Evolutionary conservation across 352 stramenopile species (phyloP).

Genomic region (Phytophthora pseudosyringae): DNA sequence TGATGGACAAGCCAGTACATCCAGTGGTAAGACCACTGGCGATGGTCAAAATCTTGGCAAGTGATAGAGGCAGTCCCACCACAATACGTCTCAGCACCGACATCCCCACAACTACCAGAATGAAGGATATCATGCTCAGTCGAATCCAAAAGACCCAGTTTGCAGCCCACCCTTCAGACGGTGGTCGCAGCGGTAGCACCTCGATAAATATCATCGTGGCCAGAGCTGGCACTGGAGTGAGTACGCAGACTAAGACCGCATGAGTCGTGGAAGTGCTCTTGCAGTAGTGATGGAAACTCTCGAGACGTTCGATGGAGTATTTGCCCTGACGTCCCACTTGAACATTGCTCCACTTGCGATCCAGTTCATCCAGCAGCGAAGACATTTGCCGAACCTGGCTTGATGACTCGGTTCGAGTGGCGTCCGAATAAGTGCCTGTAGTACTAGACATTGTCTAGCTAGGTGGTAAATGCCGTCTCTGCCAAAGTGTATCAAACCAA

Average conservation of each 20-base stretch:
- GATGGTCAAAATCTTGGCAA: neutral
- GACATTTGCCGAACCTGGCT: neutral
- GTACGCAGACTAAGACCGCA: neutral
- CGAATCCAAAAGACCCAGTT: conserved; percentile 22
- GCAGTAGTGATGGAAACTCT: conserved; percentile 19
- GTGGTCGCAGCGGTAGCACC: neutral
- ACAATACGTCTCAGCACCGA: neutral
- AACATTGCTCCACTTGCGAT: conserved; percentile 8
- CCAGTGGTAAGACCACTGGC: neutral
- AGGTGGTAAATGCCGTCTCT: too few species aligned
- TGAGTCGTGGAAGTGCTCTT: conserved; percentile 7
- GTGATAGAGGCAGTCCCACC: neutral
- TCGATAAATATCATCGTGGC: neutral
- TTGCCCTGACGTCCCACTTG: conserved; percentile 14
- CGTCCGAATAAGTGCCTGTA: too few species aligned
- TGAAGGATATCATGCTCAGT: neutral
- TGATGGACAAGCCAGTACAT: neutral
- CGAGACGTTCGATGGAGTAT: conserved; percentile 11
- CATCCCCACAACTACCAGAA: neutral
- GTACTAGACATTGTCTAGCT: too few species aligned
- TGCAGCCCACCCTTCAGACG: conserved; percentile 13
- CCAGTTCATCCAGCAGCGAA: neutral
- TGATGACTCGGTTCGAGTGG: neutral
- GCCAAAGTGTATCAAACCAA: too few species aligned
- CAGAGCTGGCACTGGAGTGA: conserved; percentile 9